These are phyloP conservation scores for Alternaria triticimaculans DNA, from an alignment of 2,329 filamentous ascomycete species.

Conservation along the genomic window DNA sequence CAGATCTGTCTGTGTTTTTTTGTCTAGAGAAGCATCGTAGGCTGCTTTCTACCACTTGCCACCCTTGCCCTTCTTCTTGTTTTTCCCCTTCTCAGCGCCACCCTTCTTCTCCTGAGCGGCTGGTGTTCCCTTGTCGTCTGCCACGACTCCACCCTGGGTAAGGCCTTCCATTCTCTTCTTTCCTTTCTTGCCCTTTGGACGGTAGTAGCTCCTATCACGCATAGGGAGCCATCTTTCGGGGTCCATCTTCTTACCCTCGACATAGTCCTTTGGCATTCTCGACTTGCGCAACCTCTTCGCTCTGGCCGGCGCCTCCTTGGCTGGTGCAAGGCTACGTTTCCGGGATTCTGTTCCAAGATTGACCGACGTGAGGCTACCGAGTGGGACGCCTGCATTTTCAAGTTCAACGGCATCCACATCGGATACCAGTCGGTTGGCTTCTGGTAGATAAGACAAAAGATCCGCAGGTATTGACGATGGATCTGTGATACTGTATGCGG, in stretches of 20 bases:
- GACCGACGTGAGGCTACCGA: conserved; percentile 33
- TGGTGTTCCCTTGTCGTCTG: conserved; percentile 62
- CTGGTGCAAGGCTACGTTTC: conserved; percentile 46
- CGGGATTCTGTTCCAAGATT: conserved; percentile 48
- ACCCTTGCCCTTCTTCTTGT: conserved; percentile 48
- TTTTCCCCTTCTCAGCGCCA: conserved; percentile 42
- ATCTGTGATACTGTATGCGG: conserved; percentile 73
- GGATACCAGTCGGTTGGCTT: conserved; percentile 66
- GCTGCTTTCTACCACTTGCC: conserved; percentile 33
- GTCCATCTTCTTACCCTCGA: conserved; percentile 80
- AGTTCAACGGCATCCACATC: conserved; percentile 68
- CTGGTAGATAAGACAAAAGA: conserved; percentile 64
- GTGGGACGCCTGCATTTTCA: conserved; percentile 70
- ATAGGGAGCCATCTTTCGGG: conserved; percentile 93
- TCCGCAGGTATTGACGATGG: conserved; percentile 61
- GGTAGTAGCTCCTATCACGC: conserved; percentile 85
- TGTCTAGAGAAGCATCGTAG: background rate
- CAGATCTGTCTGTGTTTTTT: background rate
- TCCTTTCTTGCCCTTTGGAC: conserved; percentile 90
- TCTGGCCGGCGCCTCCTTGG: conserved; percentile 56
- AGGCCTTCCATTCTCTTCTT: conserved; percentile 74
- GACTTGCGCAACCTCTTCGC: conserved; percentile 65
- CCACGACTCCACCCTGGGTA: conserved; percentile 85
- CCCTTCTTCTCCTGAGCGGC: conserved; percentile 42
- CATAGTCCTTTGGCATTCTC: conserved; percentile 75